These are phyloP conservation scores for Daldinia childiae DNA, from an alignment of 495 filamentous ascomycete genomes.

Conservation along the genomic window DNA sequence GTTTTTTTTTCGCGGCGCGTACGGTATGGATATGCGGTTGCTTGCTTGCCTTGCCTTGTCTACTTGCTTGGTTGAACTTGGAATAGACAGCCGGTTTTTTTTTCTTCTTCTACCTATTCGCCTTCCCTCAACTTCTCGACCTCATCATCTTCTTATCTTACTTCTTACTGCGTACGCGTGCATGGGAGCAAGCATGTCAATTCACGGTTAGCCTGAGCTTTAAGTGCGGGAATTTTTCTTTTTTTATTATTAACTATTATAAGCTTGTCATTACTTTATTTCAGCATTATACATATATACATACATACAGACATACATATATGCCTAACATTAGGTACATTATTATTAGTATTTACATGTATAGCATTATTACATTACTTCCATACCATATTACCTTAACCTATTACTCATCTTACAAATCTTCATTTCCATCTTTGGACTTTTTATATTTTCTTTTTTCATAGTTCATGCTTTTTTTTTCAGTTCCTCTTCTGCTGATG, in stretches of 20 bases:
- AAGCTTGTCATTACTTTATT: background rate
- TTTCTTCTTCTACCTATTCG: background rate
- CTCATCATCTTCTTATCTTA: no score
- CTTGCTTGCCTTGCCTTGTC: background rate
- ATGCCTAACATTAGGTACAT: no score
- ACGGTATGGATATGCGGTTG: background rate
- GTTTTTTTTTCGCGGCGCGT: slow-evolving; percentile 13
- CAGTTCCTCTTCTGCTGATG: background rate
- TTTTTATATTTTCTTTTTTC: background rate
- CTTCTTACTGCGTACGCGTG: background rate
- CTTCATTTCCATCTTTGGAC: background rate
- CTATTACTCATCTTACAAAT: background rate
- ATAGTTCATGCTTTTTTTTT: background rate
- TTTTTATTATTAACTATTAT: no score
- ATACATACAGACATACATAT: background rate
- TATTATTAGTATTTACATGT: background rate
- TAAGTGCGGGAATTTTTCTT: background rate
- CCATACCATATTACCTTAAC: no score
- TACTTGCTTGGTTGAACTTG: slow-evolving; percentile 4
- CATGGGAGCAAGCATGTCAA: background rate
- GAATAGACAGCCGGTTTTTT: slow-evolving; percentile 25
- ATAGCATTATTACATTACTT: background rate
- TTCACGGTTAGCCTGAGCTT: background rate
- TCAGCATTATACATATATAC: no score
- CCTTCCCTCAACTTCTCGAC: background rate